These are phyloP conservation scores for Globisporangium splendens DNA, from an alignment of 352 stramenopile species.

Conservation along the genomic window DNA sequence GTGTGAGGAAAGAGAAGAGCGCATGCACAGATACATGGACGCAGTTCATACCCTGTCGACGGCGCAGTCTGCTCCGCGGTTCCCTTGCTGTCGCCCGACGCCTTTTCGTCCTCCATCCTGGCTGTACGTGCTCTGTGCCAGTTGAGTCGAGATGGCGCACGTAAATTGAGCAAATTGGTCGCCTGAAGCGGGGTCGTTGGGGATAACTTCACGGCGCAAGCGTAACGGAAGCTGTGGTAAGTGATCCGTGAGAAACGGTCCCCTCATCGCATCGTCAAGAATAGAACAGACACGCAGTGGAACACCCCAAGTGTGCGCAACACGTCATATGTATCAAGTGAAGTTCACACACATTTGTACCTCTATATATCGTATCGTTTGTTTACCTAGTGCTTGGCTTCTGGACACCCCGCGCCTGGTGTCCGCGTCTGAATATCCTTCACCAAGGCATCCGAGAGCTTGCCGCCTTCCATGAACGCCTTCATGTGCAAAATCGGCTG, in stretches of 20 bases:
- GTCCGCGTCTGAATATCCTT: conserved; percentile 74
- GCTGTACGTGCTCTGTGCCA: not conserved
- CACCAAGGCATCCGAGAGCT: conserved; percentile 83
- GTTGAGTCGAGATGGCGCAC: not conserved
- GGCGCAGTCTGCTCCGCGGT: not conserved
- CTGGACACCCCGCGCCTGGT: conserved; percentile 51
- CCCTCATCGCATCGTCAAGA: not conserved
- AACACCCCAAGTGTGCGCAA: not conserved
- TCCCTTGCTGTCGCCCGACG: conserved; percentile 27
- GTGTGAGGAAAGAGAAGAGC: no score
- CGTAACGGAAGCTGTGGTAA: no score
- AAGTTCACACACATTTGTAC: not conserved
- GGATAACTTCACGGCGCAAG: no score
- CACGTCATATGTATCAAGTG: not conserved
- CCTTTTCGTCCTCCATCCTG: conserved; percentile 35
- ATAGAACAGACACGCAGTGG: not conserved
- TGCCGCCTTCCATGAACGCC: conserved; percentile 90
- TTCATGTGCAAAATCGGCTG: conserved; percentile 98
- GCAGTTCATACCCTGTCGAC: conserved; percentile 18
- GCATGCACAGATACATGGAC: not conserved
- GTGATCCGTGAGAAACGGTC: no score
- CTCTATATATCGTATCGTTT: not conserved
- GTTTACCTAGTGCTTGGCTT: conserved; percentile 18
- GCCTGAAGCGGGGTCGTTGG: no score
- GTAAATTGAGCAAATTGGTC: not conserved